phyloP scores from a whole-genome alignment of 495 filamentous ascomycete species.

The Penicillium paradoxum region DNA sequence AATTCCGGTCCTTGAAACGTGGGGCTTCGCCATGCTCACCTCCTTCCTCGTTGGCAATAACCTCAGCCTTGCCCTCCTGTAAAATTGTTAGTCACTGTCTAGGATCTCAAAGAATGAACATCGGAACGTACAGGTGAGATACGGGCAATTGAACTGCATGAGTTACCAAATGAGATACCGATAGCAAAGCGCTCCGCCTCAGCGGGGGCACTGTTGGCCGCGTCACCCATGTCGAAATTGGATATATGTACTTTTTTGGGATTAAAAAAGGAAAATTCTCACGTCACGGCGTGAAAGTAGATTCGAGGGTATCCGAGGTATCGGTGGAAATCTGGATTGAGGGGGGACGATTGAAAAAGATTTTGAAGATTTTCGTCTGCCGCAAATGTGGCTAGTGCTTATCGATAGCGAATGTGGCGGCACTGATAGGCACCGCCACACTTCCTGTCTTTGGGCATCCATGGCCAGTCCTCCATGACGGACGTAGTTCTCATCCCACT shows the following conservation, averaged over 20 bases:
- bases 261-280: constrained; percentile 10
- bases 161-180: constrained; percentile 97
- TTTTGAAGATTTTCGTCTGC: constrained; percentile 28
- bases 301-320: constrained; percentile 16
- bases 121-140: constrained; percentile 56
- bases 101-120: background rate
- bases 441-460: background rate
- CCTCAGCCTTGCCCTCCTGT: constrained; percentile 88
- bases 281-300: constrained; percentile 17
- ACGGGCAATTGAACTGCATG: constrained; percentile 92
- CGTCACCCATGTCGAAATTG: constrained; percentile 51
- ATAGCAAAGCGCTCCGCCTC: constrained; percentile 68
- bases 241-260: constrained; percentile 7
- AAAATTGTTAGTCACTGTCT: constrained; percentile 12
- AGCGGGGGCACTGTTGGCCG: constrained; percentile 37
- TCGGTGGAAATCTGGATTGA: constrained; percentile 19
- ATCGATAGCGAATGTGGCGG: constrained; percentile 39
- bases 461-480: background rate
- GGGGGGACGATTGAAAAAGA: constrained; percentile 23
- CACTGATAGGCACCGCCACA: constrained; percentile 1
- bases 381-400: constrained; percentile 34
- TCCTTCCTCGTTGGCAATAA: constrained; percentile 99
- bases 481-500: background rate
- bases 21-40: constrained; percentile 48
- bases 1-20: constrained; percentile 6